These are phyloP conservation scores for Coemansia sp. DNA, from an alignment of 192 early-diverging fungal genomes.

Conservation along the genomic window DNA sequence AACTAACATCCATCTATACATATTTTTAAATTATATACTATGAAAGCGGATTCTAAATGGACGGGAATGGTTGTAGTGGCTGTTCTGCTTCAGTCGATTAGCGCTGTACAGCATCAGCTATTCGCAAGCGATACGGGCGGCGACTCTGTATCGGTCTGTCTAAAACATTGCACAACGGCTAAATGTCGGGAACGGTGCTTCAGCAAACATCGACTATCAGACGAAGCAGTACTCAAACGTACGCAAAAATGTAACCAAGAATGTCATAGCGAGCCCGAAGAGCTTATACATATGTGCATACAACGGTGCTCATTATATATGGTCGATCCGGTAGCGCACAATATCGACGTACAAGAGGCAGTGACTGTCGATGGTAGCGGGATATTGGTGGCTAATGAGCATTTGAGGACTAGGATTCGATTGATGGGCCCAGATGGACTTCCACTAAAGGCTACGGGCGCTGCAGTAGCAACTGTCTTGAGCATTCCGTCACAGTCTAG, in stretches of 20 bases:
- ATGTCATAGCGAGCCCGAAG: slow-evolving; percentile 39
- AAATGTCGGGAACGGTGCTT: slow-evolving; percentile 20
- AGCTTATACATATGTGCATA: slow-evolving; percentile 50
- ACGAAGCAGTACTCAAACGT: slow-evolving; percentile 39
- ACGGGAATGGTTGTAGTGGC: neutral
- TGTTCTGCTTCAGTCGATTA: neutral
- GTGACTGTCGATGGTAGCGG: slow-evolving; percentile 12
- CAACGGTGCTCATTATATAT: slow-evolving; percentile 47
- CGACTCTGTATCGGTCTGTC: neutral
- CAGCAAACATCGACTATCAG: neutral
- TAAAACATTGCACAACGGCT: neutral
- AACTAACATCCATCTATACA: neutral
- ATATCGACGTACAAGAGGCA: slow-evolving; percentile 9
- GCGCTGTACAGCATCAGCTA: neutral
- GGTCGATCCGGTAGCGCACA: slow-evolving; percentile 34
- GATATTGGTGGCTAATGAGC: slow-evolving; percentile 29
- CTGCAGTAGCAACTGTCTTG: neutral
- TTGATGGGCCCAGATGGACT: slow-evolving; percentile 54
- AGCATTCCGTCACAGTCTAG: neutral
- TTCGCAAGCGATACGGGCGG: neutral
- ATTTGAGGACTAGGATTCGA: slow-evolving; percentile 34
- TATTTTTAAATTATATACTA: neutral
- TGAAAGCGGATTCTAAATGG: neutral
- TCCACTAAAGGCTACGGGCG: slow-evolving; percentile 19
- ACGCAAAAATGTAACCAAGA: slow-evolving; percentile 44